phyloP scores from a whole-genome alignment of 768 basidiomycete species.

The Lactifluus echinatus region DNA sequence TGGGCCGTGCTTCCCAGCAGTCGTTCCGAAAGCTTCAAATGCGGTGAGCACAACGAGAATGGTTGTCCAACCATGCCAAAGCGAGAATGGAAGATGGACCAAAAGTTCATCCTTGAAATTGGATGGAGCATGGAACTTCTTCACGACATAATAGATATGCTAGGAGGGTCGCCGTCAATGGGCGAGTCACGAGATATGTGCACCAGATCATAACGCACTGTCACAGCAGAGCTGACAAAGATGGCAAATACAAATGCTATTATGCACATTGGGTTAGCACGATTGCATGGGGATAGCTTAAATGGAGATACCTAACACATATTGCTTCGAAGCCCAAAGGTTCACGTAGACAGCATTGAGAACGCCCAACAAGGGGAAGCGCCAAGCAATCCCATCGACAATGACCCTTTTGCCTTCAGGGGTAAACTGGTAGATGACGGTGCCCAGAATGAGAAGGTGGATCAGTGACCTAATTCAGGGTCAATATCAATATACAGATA shows the following conservation, averaged over 20 bases:
- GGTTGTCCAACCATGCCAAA: conserved; percentile 91
- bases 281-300: background rate
- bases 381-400: conserved; percentile 84
- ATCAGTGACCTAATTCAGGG: conserved; percentile 59
- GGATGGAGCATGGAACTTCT: conserved; percentile 70
- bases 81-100: conserved; percentile 91
- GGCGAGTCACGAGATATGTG: conserved; percentile 27
- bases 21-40: conserved; percentile 84
- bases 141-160: conserved; percentile 93
- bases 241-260: conserved; percentile 86
- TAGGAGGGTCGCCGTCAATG: conserved; percentile 30
- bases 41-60: conserved; percentile 73
- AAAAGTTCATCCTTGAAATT: conserved; percentile 72
- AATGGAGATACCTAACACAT: conserved; percentile 43
- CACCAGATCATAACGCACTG: conserved; percentile 26
- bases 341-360: conserved; percentile 87
- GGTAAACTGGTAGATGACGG: conserved; percentile 86
- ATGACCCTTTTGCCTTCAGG: conserved; percentile 65
- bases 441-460: conserved; percentile 85
- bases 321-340: conserved; percentile 73
- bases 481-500: too few species aligned
- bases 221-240: conserved; percentile 70
- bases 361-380: conserved; percentile 80
- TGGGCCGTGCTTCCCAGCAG: conserved; percentile 52
- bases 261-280: conserved; percentile 22